Evolutionary conservation across 345 rosid genomes (phyloP), one percentile per base, ranked within the genome.

Genomic region (Barbarea vulgaris): DNA sequence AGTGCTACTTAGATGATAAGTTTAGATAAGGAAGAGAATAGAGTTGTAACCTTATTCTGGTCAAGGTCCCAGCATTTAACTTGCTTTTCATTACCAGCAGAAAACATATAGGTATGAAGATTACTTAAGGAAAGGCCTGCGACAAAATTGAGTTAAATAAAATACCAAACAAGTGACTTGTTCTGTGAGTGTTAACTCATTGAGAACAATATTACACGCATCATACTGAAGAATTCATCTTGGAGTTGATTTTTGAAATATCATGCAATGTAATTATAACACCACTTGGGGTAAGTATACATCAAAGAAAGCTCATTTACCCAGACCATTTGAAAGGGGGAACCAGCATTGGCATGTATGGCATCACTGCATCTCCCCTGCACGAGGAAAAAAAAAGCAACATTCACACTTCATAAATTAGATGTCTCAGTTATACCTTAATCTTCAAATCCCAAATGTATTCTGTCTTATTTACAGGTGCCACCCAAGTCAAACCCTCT

Each of bases 331-430:
- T 87, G 80, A 89, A 85, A 24, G 98, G 98, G 31, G 97, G 99
- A 67, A 95, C 87, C 91, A 95, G 77, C 99, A 95, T 95, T 81
- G 98, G 99, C 97, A 93, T 93, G 79, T 90, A 93, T 74, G 98
- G 97, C 70, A 95, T 87, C 80, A 95, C 96, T 87, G 92, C 85
- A 86, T 80, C 94, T 90, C 64, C 91, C 97, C 99, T 95, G 90
- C 70, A 57, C 36, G 46, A 78, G 34, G 79, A 77, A 77, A 25
- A 28, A 71, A 80, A 62, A 41, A 2, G 60, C 17, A 25, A 31
- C 10, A 75, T 31, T 63, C n/a, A 69, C 53, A 60, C 48, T 68
- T 68, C 74, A 59, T 19, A 51, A 42, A 44, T 54, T 46, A 70
- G 42, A 22, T 34, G 52, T 54, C 69, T 28, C 36, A 39, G 64